Evolutionary conservation across 257 asterid species (phyloP).

Genomic region (Coffea canephora): DNA sequence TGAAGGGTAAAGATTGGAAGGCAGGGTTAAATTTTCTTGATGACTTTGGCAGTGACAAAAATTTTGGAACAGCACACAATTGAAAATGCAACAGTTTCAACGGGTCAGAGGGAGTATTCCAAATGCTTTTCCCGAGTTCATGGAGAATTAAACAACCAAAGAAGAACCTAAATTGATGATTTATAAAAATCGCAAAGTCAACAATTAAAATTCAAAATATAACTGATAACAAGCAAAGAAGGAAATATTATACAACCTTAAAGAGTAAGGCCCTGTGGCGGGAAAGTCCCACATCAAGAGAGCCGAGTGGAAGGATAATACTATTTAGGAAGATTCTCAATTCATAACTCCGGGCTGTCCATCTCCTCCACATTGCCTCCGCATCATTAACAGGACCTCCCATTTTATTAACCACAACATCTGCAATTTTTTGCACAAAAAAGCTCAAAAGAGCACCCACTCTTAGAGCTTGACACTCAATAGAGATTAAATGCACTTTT

Average conservation of each 20-base stretch:
- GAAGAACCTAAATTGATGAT: neutral
- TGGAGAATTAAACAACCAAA: neutral
- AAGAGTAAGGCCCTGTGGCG: constrained; percentile 98
- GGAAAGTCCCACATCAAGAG: constrained; percentile 93
- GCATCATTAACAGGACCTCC: constrained; percentile 94
- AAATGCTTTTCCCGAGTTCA: neutral
- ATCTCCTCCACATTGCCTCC: constrained; percentile 79
- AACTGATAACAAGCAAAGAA: constrained; percentile 4
- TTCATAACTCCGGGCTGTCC: constrained; percentile 72
- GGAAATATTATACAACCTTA: constrained; percentile 58
- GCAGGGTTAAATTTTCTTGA: no score
- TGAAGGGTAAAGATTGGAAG: no score
- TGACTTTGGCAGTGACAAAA: no score
- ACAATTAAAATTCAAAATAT: neutral
- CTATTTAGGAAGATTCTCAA: constrained; percentile 49
- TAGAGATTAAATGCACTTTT: constrained; percentile 55
- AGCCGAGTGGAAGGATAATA: constrained; percentile 75
- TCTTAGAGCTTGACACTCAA: constrained; percentile 51
- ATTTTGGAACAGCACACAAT: no score
- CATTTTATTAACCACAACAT: constrained; percentile 76
- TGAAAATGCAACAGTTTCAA: no score
- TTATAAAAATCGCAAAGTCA: neutral
- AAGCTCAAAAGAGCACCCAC: constrained; percentile 47
- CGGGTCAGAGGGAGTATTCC: neutral
- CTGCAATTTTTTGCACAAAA: constrained; percentile 74